Base-by-base conservation (phyloP, 2,329 filamentous ascomycete genomes). In the Microcera coccophila region DNA sequence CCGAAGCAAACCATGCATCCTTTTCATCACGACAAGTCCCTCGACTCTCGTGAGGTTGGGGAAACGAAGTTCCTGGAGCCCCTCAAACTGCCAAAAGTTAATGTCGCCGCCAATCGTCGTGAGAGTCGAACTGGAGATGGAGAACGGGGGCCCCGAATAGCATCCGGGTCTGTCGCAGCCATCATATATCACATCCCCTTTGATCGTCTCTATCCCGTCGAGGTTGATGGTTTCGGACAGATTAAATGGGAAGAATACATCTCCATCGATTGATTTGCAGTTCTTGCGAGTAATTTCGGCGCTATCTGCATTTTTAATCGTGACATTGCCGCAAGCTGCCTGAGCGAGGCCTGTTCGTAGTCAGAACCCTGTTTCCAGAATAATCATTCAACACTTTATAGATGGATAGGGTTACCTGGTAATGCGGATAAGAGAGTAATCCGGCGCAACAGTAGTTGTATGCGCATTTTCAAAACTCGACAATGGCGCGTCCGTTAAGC, bases 111-210 rank as follows among this genome's bases (percentile, higher is more conserved):
- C 45, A 7, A 52, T 32, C 3, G 14, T 40, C 4, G 38, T 41
- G 22, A 52, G 49, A 1, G 49, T 52, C 5, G 49, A 48, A 9
- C 36, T 44, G 22, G 45, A 47, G n/a, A 52, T 41, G 3, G 38
- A 36, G 29, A 52, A 50, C 2, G 32, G 21, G 14, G 17, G 31
- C 16, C 39, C 42, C 10, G 31, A 14, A 45, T 29, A 16, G 24
- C 20, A 22, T 34, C 26, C 32, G 42, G 14, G 15, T 40, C 35
- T 41, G 11, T 44, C 14, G 12, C 42, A 43, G 9, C 39, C 42
- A 5, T 12, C 15, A 24, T 49, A 38, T 12, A 28, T 19, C 9
- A 52, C 16, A 28, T 42, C 28, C 10, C 49, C 49, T n/a, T 43
- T 15, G 16, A 52, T 24, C 12, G 33, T 37, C 14, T 45, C 39